Conservation (phyloP, 192 early-diverging fungal species). For the Entomortierella lignicola region DNA sequence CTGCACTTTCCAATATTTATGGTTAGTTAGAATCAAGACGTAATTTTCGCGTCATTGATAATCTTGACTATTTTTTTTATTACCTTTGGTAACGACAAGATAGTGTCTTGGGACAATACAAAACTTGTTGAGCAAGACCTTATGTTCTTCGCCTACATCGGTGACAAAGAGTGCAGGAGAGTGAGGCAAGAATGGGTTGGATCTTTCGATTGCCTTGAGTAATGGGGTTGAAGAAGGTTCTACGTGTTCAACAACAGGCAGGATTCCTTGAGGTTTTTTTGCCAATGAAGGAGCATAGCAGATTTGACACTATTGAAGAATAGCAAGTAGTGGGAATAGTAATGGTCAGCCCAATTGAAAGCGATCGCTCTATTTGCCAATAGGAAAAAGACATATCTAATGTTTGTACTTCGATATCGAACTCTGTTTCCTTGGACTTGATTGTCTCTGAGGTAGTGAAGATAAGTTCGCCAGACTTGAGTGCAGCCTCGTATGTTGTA, state of each 20-base stretch:
- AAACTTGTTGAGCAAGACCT: constrained; percentile 69
- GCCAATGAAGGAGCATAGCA: constrained; percentile 55
- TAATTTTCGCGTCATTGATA: background rate
- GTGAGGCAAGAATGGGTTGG: constrained; percentile 64
- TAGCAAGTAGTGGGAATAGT: background rate
- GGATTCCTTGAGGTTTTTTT: constrained; percentile 52
- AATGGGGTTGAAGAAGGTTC: constrained; percentile 21
- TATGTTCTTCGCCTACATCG: constrained; percentile 53
- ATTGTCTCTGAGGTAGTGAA: constrained; percentile 26
- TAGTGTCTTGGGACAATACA: constrained; percentile 64
- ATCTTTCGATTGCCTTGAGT: constrained; percentile 17
- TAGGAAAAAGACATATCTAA: background rate
- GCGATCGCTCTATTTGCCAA: background rate
- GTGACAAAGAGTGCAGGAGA: constrained; percentile 59
- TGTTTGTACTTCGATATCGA: constrained; percentile 12
- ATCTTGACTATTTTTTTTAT: background rate
- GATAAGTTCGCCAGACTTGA: constrained; percentile 22
- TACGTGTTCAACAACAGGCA: constrained; percentile 9
- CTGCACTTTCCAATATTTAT: constrained; percentile 45
- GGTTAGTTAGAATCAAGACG: background rate
- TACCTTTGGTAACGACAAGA: constrained; percentile 69
- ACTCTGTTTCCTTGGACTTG: constrained; percentile 24
- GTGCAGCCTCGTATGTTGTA: constrained; percentile 18
- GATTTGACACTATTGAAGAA: constrained; percentile 54
- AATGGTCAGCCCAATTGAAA: background rate